Percentiles rank a stretch among this genome's conserved stretches.
These are phyloP conservation scores for Rutidosis leptorrhynchoides DNA, from an alignment of 129 eudicot genomes.

Conservation along the genomic window DNA sequence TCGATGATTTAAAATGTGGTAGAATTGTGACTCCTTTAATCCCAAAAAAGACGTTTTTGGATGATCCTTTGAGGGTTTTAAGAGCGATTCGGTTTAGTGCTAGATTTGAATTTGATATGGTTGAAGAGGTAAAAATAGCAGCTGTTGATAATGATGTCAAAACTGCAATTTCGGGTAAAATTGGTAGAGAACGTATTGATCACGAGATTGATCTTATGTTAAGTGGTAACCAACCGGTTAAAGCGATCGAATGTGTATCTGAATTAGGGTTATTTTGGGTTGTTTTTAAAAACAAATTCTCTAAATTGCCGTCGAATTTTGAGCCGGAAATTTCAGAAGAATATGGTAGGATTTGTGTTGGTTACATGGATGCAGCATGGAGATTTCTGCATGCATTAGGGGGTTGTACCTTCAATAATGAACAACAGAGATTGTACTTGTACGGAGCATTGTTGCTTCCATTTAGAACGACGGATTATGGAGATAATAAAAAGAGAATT, in stretches of 20 bases:
- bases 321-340: constrained; percentile 48
- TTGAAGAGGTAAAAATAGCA: constrained; percentile 28
- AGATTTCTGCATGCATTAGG: constrained; percentile 47
- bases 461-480: constrained; percentile 42
- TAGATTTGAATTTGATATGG: constrained; percentile 35
- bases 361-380: constrained; percentile 67
- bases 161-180: constrained; percentile 32
- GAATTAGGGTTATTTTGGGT: constrained; percentile 62
- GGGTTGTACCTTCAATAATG: constrained; percentile 41
- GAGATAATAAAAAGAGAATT: constrained; percentile 53
- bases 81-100: constrained; percentile 44
- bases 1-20: constrained; percentile 30
- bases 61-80: constrained; percentile 36
- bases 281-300: too few relatives aligned
- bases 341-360: constrained; percentile 61
- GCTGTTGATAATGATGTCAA: constrained; percentile 32
- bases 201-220: constrained; percentile 40
- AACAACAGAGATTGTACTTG: constrained; percentile 57
- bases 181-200: constrained; percentile 34
- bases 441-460: constrained; percentile 79
- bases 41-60: constrained; percentile 40
- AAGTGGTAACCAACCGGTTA: constrained; percentile 49
- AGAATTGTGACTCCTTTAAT: constrained; percentile 37
- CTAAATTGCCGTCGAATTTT: constrained; percentile 46
- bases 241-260: constrained; percentile 56